Evolutionary conservation across 345 rosid genomes (phyloP).

Genomic region (Ailanthus altissimus): DNA sequence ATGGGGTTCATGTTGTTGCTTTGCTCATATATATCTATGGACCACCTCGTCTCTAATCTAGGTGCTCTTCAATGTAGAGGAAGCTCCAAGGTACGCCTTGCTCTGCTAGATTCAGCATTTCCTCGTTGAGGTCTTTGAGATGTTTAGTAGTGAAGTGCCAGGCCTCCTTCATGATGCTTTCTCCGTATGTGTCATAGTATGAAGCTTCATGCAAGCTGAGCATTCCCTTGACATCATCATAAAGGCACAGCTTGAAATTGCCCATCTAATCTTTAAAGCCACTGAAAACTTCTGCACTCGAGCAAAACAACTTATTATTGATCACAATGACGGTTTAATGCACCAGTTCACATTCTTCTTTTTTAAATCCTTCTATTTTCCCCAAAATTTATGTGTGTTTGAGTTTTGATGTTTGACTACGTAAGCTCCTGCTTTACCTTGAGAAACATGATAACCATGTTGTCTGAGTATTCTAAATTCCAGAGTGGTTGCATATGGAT

Average conservation of each 20-base stretch:
- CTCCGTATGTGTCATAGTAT: constrained; percentile 8
- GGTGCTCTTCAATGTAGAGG: constrained; percentile 20
- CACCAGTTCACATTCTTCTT: too few species aligned
- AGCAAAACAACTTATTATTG: neutral
- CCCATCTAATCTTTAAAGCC: constrained; percentile 10
- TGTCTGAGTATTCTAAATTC: constrained; percentile 17
- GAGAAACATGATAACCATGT: neutral
- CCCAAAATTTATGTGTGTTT: too few species aligned
- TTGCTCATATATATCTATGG: constrained; percentile 13
- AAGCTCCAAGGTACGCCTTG: constrained; percentile 23
- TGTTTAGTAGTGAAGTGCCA: constrained; percentile 10
- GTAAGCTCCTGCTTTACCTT: neutral
- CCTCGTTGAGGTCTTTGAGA: neutral
- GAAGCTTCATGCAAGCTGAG: constrained; percentile 26
- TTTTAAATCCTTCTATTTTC: too few species aligned
- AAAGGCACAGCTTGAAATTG: constrained; percentile 2
- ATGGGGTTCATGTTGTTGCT: constrained; percentile 10
- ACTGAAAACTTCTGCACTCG: constrained; percentile 14
- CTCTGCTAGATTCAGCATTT: neutral
- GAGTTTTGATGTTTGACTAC: neutral
- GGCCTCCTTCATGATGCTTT: constrained; percentile 23
- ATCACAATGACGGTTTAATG: too few species aligned
- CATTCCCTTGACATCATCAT: constrained; percentile 15
- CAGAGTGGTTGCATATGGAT: neutral
- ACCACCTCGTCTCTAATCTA: constrained; percentile 27